Evolutionary conservation across 495 filamentous ascomycete species (phyloP).

Genomic region (Aspergillus leporis): DNA sequence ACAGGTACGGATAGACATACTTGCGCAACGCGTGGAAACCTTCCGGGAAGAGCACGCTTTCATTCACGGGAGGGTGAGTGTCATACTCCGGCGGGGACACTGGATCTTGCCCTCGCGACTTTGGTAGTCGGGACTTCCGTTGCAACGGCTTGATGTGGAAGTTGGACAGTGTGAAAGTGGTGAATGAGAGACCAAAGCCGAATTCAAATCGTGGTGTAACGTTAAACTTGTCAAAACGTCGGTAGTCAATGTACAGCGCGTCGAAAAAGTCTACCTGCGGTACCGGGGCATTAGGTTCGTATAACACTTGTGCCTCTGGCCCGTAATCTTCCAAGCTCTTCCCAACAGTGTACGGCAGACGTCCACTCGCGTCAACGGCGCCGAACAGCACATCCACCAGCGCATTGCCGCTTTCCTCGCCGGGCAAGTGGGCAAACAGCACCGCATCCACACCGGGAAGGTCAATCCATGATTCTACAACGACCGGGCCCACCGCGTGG

Average conservation of each 20-base stretch:
- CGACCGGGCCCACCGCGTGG: slow-evolving; percentile 87
- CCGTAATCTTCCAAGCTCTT: slow-evolving; percentile 82
- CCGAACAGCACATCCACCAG: slow-evolving; percentile 84
- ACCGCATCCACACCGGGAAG: slow-evolving; percentile 77
- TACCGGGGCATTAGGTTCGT: slow-evolving; percentile 65
- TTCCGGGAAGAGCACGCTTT: slow-evolving; percentile 62
- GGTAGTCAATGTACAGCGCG: slow-evolving; percentile 86
- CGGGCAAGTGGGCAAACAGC: slow-evolving; percentile 83
- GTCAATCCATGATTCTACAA: slow-evolving; percentile 84
- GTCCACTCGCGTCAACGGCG: slow-evolving; percentile 80
- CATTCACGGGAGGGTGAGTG: slow-evolving; percentile 51
- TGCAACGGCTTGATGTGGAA: slow-evolving; percentile 55
- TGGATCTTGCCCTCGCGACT: slow-evolving; percentile 53
- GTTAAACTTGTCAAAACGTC: slow-evolving; percentile 80
- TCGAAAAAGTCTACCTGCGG: slow-evolving; percentile 87
- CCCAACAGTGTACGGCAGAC: slow-evolving; percentile 87
- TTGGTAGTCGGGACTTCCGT: slow-evolving; percentile 60
- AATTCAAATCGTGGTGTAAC: slow-evolving; percentile 69
- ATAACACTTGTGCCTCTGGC: slow-evolving; percentile 71
- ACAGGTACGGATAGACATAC: slow-evolving; percentile 88
- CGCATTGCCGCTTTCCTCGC: slow-evolving; percentile 87
- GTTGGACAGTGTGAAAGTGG: slow-evolving; percentile 70
- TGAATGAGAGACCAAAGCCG: slow-evolving; percentile 75
- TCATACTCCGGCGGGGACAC: slow-evolving; percentile 65
- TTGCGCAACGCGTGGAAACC: slow-evolving; percentile 69